A percentile compares a stretch with the other conserved stretches of the same genome.
phyloP scores from a whole-genome alignment of 176 grass and related monocot species.

The Miscanthus lutarioriparius region DNA sequence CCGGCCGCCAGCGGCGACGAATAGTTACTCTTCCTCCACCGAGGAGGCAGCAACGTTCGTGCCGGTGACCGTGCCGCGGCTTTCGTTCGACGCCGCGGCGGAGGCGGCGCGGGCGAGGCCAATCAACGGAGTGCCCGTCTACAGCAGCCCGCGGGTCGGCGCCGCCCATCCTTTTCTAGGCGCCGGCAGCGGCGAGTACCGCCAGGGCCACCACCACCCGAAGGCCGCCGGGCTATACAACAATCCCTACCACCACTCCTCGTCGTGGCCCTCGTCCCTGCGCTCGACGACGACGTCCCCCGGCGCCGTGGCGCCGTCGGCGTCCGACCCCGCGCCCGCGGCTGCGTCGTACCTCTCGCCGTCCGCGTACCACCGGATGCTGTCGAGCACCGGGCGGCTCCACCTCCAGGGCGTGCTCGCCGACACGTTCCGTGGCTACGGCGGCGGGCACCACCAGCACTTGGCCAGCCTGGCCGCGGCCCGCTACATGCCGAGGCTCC shows the following conservation, averaged over 20 bases:
- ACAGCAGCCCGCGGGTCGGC: conserved; percentile 14
- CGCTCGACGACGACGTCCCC: background rate
- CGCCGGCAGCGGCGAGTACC: conserved; percentile 7
- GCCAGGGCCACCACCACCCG: background rate
- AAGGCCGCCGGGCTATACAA: conserved; percentile 29
- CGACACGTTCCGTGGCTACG: conserved; percentile 42
- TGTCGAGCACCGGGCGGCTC: conserved; percentile 40
- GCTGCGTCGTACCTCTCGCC: conserved; percentile 27
- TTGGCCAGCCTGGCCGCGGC: conserved; percentile 21
- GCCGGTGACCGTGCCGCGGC: conserved; percentile 3
- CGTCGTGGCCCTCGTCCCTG: conserved; percentile 32
- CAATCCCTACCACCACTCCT: conserved; percentile 26
- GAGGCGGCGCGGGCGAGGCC: conserved; percentile 12
- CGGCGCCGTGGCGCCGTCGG: background rate
- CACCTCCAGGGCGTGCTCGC: conserved; percentile 48
- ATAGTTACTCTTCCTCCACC: background rate
- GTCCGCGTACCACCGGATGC: conserved; percentile 59
- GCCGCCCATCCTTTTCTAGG: conserved; percentile 22
- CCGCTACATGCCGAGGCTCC: conserved; percentile 50
- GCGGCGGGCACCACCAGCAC: background rate
- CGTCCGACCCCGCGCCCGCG: conserved; percentile 22
- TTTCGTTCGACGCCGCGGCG: background rate
- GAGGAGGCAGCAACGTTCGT: background rate
- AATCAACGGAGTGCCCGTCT: conserved; percentile 70
- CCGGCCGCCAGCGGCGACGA: background rate